These are phyloP conservation scores for Pichia sp. DNA, from an alignment of 1,139 yeast genomes.

Conservation along the genomic window DNA sequence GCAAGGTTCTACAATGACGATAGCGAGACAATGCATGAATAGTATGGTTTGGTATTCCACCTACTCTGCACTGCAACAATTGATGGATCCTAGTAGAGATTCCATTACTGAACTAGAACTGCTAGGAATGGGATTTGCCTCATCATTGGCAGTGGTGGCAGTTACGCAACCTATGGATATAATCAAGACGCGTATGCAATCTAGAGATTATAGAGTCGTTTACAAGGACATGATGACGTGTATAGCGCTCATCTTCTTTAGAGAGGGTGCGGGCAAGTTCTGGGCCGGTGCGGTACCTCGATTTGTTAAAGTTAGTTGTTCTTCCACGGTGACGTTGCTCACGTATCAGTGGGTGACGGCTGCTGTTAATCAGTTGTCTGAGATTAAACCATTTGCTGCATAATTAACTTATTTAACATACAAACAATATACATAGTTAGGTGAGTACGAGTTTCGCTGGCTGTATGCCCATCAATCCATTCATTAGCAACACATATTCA, in stretches of 20 bases:
- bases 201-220: constrained; percentile 53
- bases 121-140: constrained; percentile 43
- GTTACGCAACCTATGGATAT: constrained; percentile 91
- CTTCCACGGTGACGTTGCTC: constrained; percentile 73
- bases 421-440: too few species aligned
- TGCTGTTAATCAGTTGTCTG: constrained; percentile 29
- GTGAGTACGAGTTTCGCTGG: constrained; percentile 30
- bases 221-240: constrained; percentile 69
- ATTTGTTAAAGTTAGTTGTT: constrained; percentile 65
- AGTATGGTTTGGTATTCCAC: constrained; percentile 81
- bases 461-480: constrained; percentile 78
- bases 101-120: constrained; percentile 24
- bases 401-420: neutral
- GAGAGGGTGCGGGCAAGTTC: constrained; percentile 57
- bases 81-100: constrained; percentile 45
- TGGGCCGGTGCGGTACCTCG: constrained; percentile 84
- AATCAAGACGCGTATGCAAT: constrained; percentile 81
- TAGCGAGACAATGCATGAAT: constrained; percentile 69
- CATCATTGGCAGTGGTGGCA: constrained; percentile 61
- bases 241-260: constrained; percentile 60
- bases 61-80: constrained; percentile 69
- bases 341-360: constrained; percentile 58
- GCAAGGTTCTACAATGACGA: constrained; percentile 76
- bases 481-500: constrained; percentile 62
- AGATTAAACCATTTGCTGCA: constrained; percentile 26